Percentiles rank a stretch among this genome's conserved stretches.
These are phyloP conservation scores for Taphrina communis DNA, from an alignment of 1,139 yeast genomes.

Conservation along the genomic window DNA sequence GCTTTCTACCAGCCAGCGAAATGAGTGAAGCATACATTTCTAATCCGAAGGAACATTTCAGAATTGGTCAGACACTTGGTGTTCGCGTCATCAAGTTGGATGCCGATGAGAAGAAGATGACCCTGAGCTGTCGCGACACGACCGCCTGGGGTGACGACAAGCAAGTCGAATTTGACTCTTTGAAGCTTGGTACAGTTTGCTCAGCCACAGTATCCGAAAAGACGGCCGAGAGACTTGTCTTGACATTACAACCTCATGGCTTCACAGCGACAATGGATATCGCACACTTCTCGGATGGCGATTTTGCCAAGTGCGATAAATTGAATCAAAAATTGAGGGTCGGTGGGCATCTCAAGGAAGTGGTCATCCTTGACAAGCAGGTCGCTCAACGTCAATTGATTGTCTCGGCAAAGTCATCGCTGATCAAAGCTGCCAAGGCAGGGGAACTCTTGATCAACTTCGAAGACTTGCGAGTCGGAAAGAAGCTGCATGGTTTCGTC, in stretches of 20 bases:
- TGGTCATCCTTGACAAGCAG: constrained; percentile 74
- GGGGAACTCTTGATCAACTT: constrained; percentile 64
- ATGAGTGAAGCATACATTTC: constrained; percentile 86
- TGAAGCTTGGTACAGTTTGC: constrained; percentile 68
- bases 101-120: constrained; percentile 61
- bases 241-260: constrained; percentile 57
- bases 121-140: constrained; percentile 76
- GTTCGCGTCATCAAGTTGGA: constrained; percentile 70
- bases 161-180: constrained; percentile 55
- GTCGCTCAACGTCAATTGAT: constrained; percentile 64
- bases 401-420: constrained; percentile 68
- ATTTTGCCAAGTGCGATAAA: constrained; percentile 70
- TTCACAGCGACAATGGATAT: constrained; percentile 73
- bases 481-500: constrained; percentile 69
- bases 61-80: constrained; percentile 81
- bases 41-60: constrained; percentile 77
- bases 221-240: constrained; percentile 66
- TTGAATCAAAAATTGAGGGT: constrained; percentile 62
- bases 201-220: constrained; percentile 74
- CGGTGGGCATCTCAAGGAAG: constrained; percentile 66
- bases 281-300: constrained; percentile 79
- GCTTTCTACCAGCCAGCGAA: constrained; percentile 83
- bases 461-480: constrained; percentile 64
- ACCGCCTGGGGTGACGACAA: constrained; percentile 60
- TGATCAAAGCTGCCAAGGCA: constrained; percentile 67